Conservation (phyloP, 331 rosid genomes). For the Stylosanthes scabra region DNA sequence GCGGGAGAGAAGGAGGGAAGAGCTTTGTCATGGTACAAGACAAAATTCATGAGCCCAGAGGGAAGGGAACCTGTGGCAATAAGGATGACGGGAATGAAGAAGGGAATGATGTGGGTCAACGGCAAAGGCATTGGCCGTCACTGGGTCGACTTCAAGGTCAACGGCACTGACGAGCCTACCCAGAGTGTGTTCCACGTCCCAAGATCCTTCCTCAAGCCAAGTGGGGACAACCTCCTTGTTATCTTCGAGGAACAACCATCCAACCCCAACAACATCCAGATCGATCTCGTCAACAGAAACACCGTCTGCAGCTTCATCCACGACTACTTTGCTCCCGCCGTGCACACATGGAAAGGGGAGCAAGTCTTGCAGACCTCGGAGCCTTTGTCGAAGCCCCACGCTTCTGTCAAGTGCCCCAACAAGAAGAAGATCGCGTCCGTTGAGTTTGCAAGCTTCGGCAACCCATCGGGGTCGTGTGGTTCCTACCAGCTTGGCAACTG, state of each 20-base stretch:
- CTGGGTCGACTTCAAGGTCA: slow-evolving; percentile 67
- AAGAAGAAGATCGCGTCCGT: slow-evolving; percentile 51
- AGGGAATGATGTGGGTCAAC: slow-evolving; percentile 88
- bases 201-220: slow-evolving; percentile 58
- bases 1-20: slow-evolving; percentile 34
- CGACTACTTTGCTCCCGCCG: slow-evolving; percentile 62
- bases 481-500: slow-evolving; percentile 51
- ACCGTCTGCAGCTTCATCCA: slow-evolving; percentile 65
- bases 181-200: slow-evolving; percentile 91
- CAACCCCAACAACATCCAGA: slow-evolving; percentile 58
- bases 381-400: slow-evolving; percentile 24
- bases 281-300: slow-evolving; percentile 64
- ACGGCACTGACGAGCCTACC: slow-evolving; percentile 59
- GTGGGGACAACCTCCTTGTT: slow-evolving; percentile 60
- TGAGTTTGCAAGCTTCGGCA: slow-evolving; percentile 83
- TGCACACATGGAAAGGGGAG: slow-evolving; percentile 59
- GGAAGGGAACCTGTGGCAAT: slow-evolving; percentile 76
- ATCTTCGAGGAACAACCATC: slow-evolving; percentile 72
- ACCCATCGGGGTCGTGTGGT: slow-evolving; percentile 75
- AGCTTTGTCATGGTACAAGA: slow-evolving; percentile 77
- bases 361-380: slow-evolving; percentile 23
- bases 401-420: slow-evolving; percentile 54
- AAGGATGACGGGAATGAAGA: slow-evolving; percentile 78
- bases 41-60: slow-evolving; percentile 71
- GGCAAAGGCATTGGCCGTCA: slow-evolving; percentile 78